These are phyloP conservation scores for Coffea canephora DNA, from an alignment of 257 asterid species.

Conservation along the genomic window DNA sequence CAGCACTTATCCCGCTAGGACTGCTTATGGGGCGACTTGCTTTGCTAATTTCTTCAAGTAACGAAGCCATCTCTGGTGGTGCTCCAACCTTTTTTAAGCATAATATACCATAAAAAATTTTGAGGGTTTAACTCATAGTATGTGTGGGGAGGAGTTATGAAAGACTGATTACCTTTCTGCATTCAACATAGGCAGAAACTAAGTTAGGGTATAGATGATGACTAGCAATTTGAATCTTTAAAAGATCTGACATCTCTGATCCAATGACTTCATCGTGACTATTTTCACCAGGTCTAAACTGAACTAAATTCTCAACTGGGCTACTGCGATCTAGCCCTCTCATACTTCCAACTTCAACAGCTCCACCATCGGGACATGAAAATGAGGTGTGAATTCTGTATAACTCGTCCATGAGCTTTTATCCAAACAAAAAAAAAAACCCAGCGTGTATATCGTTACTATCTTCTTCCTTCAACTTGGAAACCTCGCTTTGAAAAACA, in stretches of 20 bases:
- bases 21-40: constrained; percentile 31
- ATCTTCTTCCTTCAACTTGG: background rate
- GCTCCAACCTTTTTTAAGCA: constrained; percentile 60
- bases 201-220: constrained; percentile 84
- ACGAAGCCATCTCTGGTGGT: constrained; percentile 57
- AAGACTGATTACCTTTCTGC: constrained; percentile 54
- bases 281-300: constrained; percentile 1
- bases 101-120: too few species aligned
- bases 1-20: constrained; percentile 45
- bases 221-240: constrained; percentile 73
- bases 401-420: constrained; percentile 43
- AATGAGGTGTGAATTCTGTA: constrained; percentile 44
- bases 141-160: background rate
- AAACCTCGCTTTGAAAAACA: constrained; percentile 4
- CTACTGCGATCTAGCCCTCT: constrained; percentile 13
- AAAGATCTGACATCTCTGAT: constrained; percentile 44
- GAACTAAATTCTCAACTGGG: constrained; percentile 9
- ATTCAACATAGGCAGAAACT: constrained; percentile 65
- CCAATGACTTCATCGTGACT: constrained; percentile 3
- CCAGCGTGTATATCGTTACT: background rate
- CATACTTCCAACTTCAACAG: constrained; percentile 9
- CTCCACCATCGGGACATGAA: constrained; percentile 30
- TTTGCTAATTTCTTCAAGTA: constrained; percentile 69
- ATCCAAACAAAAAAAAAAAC: too few species aligned
- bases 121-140: background rate